Evolutionary conservation across 306 rosid species (phyloP), one percentile per base, ranked within the genome.

Genomic region (Notholithocarpus densiflorus): DNA sequence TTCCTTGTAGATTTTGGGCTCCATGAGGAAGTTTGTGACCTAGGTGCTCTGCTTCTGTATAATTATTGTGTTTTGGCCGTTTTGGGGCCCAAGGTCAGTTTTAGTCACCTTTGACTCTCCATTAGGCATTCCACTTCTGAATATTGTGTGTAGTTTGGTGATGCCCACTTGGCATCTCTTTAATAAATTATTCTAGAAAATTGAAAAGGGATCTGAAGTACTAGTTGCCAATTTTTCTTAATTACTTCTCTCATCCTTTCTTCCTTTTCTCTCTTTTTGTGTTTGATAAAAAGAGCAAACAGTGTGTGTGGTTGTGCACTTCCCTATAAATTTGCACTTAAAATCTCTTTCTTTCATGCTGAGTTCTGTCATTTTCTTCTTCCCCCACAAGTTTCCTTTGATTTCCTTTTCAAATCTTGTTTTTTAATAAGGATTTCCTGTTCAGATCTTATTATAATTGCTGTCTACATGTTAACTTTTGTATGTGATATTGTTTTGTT

Each of bases 401-500:
- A 37, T 37, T 37, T 7, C 45, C 11, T 37, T 37, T 37, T 37
- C 45, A 37, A 7, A 37, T 37, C 45, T 37, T 37, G 43, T 37
- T 37, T 37, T 37, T 37, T 37, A 37, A 7, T 37, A 37, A 37
- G 45, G 74, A 20, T 71, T 76, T 23, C 48, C 55, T 61, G 60
- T 65, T 55, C 78, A 61, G n/a, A 29, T 62, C 37, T 52, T 32
- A 24, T 43, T 55, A 65, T 53, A 6, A 18, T 65, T 79, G 74
- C 73, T 43, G 18, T 57, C 83, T 62, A 55, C 34, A n/a, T 51
- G 5, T 31, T 72, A 65, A 68, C 18, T 31, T 69, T 62, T 61
- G 29, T 21, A 24, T 77, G 71, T 56, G 72, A 57, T 66, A 72
- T 69, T 71, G 59, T 55, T 74, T 76, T 80, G 26, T 85, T 77